A percentile compares a stretch with the other conserved stretches of the same genome.
Evolutionary conservation across 2,329 filamentous ascomycete species (phyloP).

Genomic region (Pseudogymnoascus sp.): DNA sequence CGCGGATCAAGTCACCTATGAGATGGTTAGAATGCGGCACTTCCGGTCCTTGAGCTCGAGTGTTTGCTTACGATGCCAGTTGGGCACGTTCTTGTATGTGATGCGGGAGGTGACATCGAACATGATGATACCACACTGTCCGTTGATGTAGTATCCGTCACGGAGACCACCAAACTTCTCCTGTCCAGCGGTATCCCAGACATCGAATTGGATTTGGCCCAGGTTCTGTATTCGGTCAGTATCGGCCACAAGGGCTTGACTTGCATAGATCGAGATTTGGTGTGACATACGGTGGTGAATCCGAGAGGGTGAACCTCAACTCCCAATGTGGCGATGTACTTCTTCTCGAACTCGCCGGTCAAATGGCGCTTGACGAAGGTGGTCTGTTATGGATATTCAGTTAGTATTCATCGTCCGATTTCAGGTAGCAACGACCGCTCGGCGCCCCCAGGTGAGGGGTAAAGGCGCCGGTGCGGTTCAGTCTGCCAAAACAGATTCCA

Average conservation of each 20-base stretch:
- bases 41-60: background rate
- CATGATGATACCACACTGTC: slow-evolving; percentile 99
- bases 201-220: slow-evolving; percentile 95
- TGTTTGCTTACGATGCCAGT: slow-evolving; percentile 89
- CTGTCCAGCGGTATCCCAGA: slow-evolving; percentile 98
- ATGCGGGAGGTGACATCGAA: slow-evolving; percentile 99
- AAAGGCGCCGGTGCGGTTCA: background rate
- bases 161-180: slow-evolving; percentile 99
- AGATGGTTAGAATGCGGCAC: slow-evolving; percentile 14
- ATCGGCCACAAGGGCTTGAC: slow-evolving; percentile 2
- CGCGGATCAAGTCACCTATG: slow-evolving; percentile 90
- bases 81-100: slow-evolving; percentile 99
- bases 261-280: background rate
- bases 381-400: slow-evolving; percentile 53
- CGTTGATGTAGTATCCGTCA: slow-evolving; percentile 99
- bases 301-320: slow-evolving; percentile 98
- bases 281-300: slow-evolving; percentile 84
- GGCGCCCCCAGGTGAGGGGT: slow-evolving; percentile 13
- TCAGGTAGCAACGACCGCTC: slow-evolving; percentile 4
- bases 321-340: slow-evolving; percentile 99
- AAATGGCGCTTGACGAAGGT: slow-evolving; percentile 99
- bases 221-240: slow-evolving; percentile 59
- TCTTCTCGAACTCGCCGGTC: slow-evolving; percentile 99
- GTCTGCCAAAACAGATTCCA: slow-evolving; percentile 15
- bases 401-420: background rate